Evolutionary conservation across 768 basidiomycete genomes (phyloP).

Genomic region (Phylloporus arenicola): DNA sequence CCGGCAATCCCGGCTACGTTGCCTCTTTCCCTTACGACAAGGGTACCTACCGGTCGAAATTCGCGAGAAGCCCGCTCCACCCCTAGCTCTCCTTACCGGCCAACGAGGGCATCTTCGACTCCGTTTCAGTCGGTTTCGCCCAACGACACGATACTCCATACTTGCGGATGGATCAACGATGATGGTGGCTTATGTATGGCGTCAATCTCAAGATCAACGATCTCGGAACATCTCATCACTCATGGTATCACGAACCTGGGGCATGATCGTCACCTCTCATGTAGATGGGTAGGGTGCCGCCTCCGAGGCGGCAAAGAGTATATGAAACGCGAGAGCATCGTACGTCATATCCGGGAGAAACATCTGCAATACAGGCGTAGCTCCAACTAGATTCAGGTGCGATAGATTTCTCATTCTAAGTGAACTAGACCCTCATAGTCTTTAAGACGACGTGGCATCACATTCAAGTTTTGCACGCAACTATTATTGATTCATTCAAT

Average conservation of each 20-base stretch:
- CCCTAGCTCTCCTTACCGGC: neutral
- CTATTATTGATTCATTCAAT: no score
- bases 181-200: constrained; percentile 2
- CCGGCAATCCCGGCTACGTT: neutral
- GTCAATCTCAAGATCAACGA: neutral
- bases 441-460: neutral
- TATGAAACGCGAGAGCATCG: constrained; percentile 16
- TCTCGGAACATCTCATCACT: constrained; percentile 8
- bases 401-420: neutral
- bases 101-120: neutral
- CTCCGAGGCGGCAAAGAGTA: neutral
- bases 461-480: neutral
- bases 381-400: neutral
- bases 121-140: neutral
- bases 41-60: neutral
- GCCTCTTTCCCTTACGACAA: no score
- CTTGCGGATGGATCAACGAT: constrained; percentile 5
- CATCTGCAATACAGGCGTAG: constrained; percentile 8
- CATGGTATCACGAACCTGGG: constrained; percentile 1
- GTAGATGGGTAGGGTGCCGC: constrained; percentile 11
- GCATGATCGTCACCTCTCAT: rapidly evolving
- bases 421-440: neutral
- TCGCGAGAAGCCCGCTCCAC: neutral
- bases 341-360: constrained; percentile 11
- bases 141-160: neutral